Conservation (phyloP, 345 rosid species). For the Tarenaya hassleriana region DNA sequence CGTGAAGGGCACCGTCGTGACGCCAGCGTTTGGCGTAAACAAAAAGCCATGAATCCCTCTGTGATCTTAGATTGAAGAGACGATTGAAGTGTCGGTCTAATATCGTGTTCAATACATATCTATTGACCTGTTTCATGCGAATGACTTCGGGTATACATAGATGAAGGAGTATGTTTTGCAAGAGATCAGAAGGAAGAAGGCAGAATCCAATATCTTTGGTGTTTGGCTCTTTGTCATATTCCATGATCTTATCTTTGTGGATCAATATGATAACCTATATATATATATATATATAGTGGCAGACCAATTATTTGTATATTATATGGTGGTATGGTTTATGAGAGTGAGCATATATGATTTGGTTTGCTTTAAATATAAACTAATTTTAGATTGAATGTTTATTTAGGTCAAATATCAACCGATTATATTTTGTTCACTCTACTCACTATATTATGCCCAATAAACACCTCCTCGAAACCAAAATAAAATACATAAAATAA, state of each 20-base stretch:
- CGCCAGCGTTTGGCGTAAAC: conserved; percentile 74
- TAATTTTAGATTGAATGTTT: no score
- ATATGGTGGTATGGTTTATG: no score
- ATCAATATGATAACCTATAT: no score
- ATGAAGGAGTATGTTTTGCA: conserved; percentile 52
- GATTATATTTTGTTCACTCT: no score
- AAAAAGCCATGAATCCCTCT: conserved; percentile 55
- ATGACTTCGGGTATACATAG: conserved; percentile 60
- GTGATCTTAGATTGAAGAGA: conserved; percentile 42
- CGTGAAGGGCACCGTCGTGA: conserved; percentile 38
- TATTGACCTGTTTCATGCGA: conserved; percentile 46
- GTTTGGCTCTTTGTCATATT: conserved; percentile 25
- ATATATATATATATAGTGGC: not conserved
- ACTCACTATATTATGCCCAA: no score
- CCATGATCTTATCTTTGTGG: conserved; percentile 27
- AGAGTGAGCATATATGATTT: no score
- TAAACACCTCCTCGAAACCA: no score
- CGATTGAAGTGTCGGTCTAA: conserved; percentile 54
- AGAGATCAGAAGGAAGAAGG: conserved; percentile 76
- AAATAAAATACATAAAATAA: no score
- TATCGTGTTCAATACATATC: conserved; percentile 32
- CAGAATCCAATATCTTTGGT: conserved; percentile 44
- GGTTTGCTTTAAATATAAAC: no score
- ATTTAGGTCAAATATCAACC: no score
- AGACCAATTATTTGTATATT: no score